Evolutionary conservation across 2,329 filamentous ascomycete species (phyloP), one percentile per base, ranked within the genome.

Genomic region (Hawksworthiomyces lignivorus): DNA sequence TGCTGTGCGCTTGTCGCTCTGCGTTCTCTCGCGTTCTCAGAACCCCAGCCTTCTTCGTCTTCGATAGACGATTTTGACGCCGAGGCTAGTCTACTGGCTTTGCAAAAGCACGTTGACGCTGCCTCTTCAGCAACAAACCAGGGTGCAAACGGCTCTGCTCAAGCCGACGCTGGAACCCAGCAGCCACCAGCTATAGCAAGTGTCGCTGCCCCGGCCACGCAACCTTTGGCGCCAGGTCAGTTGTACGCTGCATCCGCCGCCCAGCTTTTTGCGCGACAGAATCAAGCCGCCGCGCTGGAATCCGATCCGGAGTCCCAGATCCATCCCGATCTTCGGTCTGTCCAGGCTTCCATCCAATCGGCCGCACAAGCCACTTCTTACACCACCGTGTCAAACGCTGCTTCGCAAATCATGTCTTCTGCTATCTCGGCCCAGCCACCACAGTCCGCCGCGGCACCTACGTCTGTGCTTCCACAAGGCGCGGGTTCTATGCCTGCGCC

Each of bases 91-190:
- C 26, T 50, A 10, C 21, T 43, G 36, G 40, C 44, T 19, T 20
- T 48, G 19, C 44, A 47, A 22, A 40, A 48, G 10, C 48, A 48
- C 44, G 46, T 48, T 26, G 42, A 40, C 41, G 36, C 38, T 7
- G 41, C 28, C 36, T n/a, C 18, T 17, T 17, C 20, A 12, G 4
- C 14, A 26, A 5, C 14, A 26, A 5, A 6, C 26, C 22, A 6
- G 19, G 24, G 15, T 26, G 26, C 36, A 6, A 34, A 27, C 31
- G 32, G 21, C 8, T 14, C 18, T 4, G 30, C 6, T 9, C 14
- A 18, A 15, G 38, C 38, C 19, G 36, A 37, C 35, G 35, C 41
- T 35, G 22, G 19, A 8, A 26, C 37, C 28, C 20, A 21, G 26
- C 36, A 21, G 20, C 30, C 29, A 3, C 20, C 37, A 15, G 28